These are phyloP conservation scores for Penicillium herquei DNA, from an alignment of 495 filamentous ascomycete species.

Conservation along the genomic window DNA sequence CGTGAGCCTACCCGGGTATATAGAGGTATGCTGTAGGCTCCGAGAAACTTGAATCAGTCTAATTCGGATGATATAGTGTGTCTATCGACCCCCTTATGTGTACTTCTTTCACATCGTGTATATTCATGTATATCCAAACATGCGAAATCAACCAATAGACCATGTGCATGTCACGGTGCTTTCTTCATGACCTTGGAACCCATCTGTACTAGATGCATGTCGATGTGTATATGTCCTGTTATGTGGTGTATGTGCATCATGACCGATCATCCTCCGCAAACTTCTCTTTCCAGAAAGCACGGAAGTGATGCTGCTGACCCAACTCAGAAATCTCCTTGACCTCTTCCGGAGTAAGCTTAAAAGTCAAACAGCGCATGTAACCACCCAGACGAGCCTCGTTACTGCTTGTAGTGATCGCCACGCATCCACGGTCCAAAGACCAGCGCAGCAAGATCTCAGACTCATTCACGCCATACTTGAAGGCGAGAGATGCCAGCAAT, in stretches of 20 bases:
- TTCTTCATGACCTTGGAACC: no score
- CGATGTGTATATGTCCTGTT: no score
- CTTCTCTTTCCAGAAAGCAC: constrained; percentile 64
- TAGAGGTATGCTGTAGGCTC: no score
- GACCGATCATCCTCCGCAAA: constrained; percentile 61
- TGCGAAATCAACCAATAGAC: no score
- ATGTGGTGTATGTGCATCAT: constrained; percentile 17
- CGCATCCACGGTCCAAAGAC: constrained; percentile 75
- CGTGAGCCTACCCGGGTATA: no score
- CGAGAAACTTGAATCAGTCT: no score
- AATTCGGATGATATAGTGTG: no score
- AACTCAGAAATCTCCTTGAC: constrained; percentile 60
- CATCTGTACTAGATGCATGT: no score
- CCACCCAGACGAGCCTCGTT: constrained; percentile 68
- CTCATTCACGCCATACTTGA: constrained; percentile 74
- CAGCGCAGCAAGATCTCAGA: constrained; percentile 72
- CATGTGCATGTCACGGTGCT: no score
- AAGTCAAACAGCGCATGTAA: constrained; percentile 62
- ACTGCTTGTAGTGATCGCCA: constrained; percentile 74
- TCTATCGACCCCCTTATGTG: no score
- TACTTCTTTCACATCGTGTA: no score
- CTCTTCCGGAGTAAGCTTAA: constrained; percentile 71
- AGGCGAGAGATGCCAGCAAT: constrained; percentile 57
- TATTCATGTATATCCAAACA: no score
- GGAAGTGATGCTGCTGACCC: constrained; percentile 66